phyloP scores from a whole-genome alignment of 371 early-diverging fungal species.

The Lichtheimia ornata region DNA sequence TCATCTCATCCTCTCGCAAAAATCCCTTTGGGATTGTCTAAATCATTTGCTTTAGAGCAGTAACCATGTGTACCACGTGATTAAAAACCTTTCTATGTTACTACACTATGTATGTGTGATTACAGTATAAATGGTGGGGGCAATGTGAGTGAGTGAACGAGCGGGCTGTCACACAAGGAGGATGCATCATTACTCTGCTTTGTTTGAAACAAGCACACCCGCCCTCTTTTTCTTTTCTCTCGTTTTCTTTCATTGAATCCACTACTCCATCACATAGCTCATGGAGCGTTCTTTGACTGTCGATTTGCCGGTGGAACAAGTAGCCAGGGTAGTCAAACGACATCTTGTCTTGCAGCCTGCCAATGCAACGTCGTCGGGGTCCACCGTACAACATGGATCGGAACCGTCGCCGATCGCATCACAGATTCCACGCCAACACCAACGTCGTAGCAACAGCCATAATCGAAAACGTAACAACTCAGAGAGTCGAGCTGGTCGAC shows the following conservation, averaged over 20 bases:
- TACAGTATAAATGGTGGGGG: too few species aligned
- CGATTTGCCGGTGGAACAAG: conserved; percentile 68
- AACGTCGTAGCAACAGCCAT: background rate
- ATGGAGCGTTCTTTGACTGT: conserved; percentile 53
- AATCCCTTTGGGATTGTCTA: too few species aligned
- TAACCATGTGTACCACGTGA: too few species aligned
- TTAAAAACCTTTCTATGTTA: too few species aligned
- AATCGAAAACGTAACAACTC: background rate
- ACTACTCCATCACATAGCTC: background rate
- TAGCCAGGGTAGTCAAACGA: conserved; percentile 70
- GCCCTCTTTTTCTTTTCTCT: too few species aligned
- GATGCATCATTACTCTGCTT: too few species aligned
- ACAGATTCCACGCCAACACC: conserved; percentile 10
- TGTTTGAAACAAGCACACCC: too few species aligned
- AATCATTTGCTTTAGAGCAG: too few species aligned
- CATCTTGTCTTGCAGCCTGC: conserved; percentile 64
- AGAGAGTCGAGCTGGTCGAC: background rate
- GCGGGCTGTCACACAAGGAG: too few species aligned
- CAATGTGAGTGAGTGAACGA: too few species aligned
- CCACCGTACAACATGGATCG: background rate
- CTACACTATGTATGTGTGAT: too few species aligned
- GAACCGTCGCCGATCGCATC: background rate
- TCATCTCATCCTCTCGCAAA: too few species aligned
- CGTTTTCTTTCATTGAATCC: background rate
- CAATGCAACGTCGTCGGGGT: conserved; percentile 12